Evolutionary conservation across 2,329 filamentous ascomycete species (phyloP), one percentile per base, ranked within the genome.

Genomic region (Seiridium cupressi): DNA sequence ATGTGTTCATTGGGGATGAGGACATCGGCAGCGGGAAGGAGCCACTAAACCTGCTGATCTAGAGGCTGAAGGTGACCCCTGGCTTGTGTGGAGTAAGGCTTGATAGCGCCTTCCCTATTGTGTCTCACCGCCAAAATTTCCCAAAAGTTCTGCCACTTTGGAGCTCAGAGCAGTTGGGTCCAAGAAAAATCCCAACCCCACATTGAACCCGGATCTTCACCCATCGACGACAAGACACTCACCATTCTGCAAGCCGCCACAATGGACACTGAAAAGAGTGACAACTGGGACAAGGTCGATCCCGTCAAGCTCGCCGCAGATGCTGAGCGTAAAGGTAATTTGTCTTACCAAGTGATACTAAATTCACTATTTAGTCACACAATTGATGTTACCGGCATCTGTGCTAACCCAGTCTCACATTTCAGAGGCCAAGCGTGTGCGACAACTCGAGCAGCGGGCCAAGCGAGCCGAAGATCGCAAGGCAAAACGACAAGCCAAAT

Each of bases 401-500:
- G 34, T 51, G 49, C 49, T 51, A n/a, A 51, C 49, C 7, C 13
- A 36, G 8, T 7, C 49, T 7, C n/a, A 5, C 34, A 53, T 32
- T 18, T 18, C 58, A 76, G 73, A 72, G 62, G 68, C 66, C 5
- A 72, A 69, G 54, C 48, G 65, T 51, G 65, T 68, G 61, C 62
- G 62, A 59, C 60, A 71, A 56, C 61, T 71, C 57, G 65, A 71
- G 42, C 65, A 68, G 58, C 68, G 70, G 55, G 38, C 65, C 42
- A 48, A 58, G 44, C 68, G 69, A 62, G 62, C 69, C 56, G 70
- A 69, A 58, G 61, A 61, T 48, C 70, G 77, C 54, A 74, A 73
- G 60, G 73, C 72, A 61, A 79, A 78, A 67, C 74, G 72, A 11
- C 64, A 65, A 18, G 62, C 62, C 59, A 73, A 73, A 67, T 65